Conservation (phyloP, 495 filamentous ascomycete species). For the Neurospora sp. region DNA sequence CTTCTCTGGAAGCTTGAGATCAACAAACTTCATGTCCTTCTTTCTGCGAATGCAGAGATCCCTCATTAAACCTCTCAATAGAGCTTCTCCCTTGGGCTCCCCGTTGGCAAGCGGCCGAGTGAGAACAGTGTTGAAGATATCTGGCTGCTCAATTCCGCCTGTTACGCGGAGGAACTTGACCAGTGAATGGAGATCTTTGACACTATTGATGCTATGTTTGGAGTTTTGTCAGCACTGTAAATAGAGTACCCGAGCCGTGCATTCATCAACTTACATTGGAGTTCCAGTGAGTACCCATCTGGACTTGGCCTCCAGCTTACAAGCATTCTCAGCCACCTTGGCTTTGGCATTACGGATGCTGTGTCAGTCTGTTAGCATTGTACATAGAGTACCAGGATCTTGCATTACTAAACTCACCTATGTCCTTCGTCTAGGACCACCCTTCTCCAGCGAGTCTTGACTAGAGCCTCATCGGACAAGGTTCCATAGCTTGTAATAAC, state of each 20-base stretch:
- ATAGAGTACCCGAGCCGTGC: neutral
- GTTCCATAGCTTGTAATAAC: constrained; percentile 79
- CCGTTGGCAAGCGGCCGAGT: constrained; percentile 58
- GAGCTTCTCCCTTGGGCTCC: constrained; percentile 38
- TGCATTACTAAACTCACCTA: neutral
- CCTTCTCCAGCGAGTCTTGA: constrained; percentile 65
- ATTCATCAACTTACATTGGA: constrained; percentile 43
- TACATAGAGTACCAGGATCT: neutral
- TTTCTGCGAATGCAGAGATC: constrained; percentile 75
- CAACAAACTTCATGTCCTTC: constrained; percentile 86
- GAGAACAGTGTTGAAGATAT: constrained; percentile 66
- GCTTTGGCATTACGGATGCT: constrained; percentile 70
- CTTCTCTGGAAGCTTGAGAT: constrained; percentile 67
- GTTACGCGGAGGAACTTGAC: constrained; percentile 68
- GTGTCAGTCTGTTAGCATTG: neutral
- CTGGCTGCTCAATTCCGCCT: constrained; percentile 64
- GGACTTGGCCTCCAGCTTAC: constrained; percentile 54
- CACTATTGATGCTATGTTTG: constrained; percentile 47
- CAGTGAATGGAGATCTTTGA: constrained; percentile 76
- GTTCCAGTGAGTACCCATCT: constrained; percentile 80
- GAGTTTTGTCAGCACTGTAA: neutral
- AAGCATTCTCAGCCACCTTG: constrained; percentile 58
- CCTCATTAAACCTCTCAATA: constrained; percentile 69
- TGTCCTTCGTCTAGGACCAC: constrained; percentile 86
- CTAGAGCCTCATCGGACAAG: constrained; percentile 42